These are phyloP conservation scores for Wickerhamomyces canadensis DNA, from an alignment of 805 yeast genomes.

Conservation along the genomic window DNA sequence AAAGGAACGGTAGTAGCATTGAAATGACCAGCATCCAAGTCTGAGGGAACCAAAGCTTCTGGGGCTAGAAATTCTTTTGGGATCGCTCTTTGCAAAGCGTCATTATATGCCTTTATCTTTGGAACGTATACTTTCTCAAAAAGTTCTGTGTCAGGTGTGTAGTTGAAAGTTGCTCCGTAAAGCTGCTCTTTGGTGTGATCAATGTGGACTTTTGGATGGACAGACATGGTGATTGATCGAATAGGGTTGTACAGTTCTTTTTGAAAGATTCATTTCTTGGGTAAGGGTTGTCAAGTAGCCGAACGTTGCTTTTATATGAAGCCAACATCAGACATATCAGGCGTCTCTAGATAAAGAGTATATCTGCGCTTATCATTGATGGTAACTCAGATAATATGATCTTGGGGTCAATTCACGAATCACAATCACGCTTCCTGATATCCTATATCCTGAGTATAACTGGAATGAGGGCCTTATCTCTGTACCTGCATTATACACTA, in stretches of 20 bases:
- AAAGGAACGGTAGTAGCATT: constrained; percentile 20
- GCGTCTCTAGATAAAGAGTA: no score
- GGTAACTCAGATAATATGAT: background rate
- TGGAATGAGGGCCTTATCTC: no score
- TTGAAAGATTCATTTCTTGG: no score
- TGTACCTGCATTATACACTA: no score
- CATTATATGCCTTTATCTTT: constrained; percentile 19
- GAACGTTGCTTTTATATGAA: no score
- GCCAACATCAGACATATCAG: no score
- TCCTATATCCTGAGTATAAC: no score
- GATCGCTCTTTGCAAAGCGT: constrained; percentile 13
- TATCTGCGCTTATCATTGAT: no score
- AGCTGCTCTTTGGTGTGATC: constrained; percentile 18
- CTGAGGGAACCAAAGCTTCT: constrained; percentile 14
- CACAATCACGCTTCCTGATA: no score
- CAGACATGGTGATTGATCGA: background rate
- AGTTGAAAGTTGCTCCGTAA: constrained; percentile 3
- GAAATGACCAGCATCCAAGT: constrained; percentile 17
- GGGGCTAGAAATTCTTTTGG: constrained; percentile 22
- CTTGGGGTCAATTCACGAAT: no score
- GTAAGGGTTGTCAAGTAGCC: no score
- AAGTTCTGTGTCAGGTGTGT: constrained; percentile 14
- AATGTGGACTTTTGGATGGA: constrained; percentile 2
- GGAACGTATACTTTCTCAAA: constrained; percentile 21
- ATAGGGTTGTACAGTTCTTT: no score